A percentile compares a stretch with the other conserved stretches of the same genome.
phyloP scores from a whole-genome alignment of 2,329 filamentous ascomycete species.

The Fonsecaea nubica region DNA sequence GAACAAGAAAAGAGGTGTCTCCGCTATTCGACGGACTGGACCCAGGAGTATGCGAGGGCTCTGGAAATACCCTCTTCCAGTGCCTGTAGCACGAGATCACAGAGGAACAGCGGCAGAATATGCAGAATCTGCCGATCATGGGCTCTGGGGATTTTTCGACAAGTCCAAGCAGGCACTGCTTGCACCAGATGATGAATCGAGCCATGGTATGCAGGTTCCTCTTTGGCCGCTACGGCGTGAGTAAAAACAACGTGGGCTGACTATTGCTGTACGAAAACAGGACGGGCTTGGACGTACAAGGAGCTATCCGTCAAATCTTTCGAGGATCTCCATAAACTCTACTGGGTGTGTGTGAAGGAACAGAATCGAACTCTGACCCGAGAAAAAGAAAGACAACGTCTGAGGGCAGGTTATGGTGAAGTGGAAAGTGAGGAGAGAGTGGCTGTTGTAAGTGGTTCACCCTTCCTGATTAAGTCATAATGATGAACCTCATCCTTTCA shows the following conservation, averaged over 20 bases:
- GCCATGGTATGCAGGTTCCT: conserved; percentile 63
- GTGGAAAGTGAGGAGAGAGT: conserved; percentile 70
- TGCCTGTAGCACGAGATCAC: conserved; percentile 62
- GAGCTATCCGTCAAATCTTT: conserved; percentile 89
- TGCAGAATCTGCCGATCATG: conserved; percentile 73
- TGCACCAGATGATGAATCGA: conserved; percentile 72
- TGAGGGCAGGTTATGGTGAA: conserved; percentile 76
- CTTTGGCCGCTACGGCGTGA: neutral
- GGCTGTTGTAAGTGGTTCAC: conserved; percentile 63
- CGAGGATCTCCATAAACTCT: conserved; percentile 89
- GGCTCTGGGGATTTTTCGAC: conserved; percentile 91
- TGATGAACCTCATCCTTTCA: conserved; percentile 43
- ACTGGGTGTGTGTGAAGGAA: conserved; percentile 94
- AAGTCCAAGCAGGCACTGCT: conserved; percentile 70
- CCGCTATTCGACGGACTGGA: conserved; percentile 78
- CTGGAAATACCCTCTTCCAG: conserved; percentile 72
- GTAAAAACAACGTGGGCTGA: neutral
- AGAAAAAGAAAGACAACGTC: conserved; percentile 68
- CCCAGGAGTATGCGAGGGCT: conserved; percentile 76
- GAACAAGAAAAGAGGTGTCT: conserved; percentile 81
- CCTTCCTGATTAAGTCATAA: conserved; percentile 8
- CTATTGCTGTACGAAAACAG: conserved; percentile 45
- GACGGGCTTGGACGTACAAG: conserved; percentile 80
- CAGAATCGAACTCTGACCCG: conserved; percentile 87
- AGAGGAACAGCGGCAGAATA: conserved; percentile 60